These are phyloP conservation scores for Fusarium chuoi DNA, from an alignment of 2,329 filamentous ascomycete genomes.

Conservation along the genomic window DNA sequence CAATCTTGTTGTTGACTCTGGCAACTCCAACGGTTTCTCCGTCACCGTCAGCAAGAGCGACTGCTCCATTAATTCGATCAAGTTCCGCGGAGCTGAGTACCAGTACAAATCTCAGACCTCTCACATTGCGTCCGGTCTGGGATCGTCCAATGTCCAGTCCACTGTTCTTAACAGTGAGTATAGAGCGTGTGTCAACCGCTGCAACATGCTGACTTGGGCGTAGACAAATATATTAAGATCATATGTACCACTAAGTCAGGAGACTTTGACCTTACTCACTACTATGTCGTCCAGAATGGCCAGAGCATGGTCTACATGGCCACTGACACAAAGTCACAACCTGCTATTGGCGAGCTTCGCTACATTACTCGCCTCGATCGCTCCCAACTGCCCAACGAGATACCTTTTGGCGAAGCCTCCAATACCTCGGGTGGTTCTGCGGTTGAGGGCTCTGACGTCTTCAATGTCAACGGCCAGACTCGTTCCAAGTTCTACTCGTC, in stretches of 20 bases:
- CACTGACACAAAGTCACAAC: slow-evolving; percentile 69
- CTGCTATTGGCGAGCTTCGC: slow-evolving; percentile 68
- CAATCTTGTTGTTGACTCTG: slow-evolving; percentile 60
- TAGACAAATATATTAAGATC: slow-evolving; percentile 65
- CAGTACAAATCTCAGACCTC: slow-evolving; percentile 59
- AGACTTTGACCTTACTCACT: slow-evolving; percentile 64
- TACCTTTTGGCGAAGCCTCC: slow-evolving; percentile 65
- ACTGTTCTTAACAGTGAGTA: slow-evolving; percentile 48
- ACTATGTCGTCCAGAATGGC: slow-evolving; percentile 70
- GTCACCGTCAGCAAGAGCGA: slow-evolving; percentile 63
- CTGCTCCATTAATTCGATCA: slow-evolving; percentile 73
- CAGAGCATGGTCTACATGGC: slow-evolving; percentile 69
- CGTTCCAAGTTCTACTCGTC: slow-evolving; percentile 77
- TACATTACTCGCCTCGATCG: slow-evolving; percentile 71
- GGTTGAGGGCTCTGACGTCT: slow-evolving; percentile 70
- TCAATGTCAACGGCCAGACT: slow-evolving; percentile 69
- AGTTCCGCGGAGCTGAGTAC: slow-evolving; percentile 67
- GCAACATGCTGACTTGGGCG: background rate
- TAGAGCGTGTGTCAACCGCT: background rate
- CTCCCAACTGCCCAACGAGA: slow-evolving; percentile 60
- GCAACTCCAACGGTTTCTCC: slow-evolving; percentile 59
- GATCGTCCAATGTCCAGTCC: slow-evolving; percentile 63
- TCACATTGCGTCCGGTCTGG: slow-evolving; percentile 55
- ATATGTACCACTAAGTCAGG: slow-evolving; percentile 66
- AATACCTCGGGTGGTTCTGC: slow-evolving; percentile 62